These are phyloP conservation scores for Glycine latifolia DNA, from an alignment of 306 rosid genomes.

Conservation along the genomic window DNA sequence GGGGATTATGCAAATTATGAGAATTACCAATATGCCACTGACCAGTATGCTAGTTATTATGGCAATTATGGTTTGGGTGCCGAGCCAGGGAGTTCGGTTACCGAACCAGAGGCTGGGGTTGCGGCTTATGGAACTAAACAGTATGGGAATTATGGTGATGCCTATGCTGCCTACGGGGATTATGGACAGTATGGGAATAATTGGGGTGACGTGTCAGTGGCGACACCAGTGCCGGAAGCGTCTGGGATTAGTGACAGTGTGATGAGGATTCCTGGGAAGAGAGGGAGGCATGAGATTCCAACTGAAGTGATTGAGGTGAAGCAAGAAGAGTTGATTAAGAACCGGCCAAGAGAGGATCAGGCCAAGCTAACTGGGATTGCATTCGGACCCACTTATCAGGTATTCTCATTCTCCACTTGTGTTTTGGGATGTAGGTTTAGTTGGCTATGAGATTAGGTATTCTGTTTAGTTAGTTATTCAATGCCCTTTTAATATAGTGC, in stretches of 20 bases:
- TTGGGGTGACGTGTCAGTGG: slow-evolving; percentile 53
- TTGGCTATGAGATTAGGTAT: slow-evolving; percentile 9
- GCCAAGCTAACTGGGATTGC: slow-evolving; percentile 84
- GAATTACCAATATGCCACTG: slow-evolving; percentile 50
- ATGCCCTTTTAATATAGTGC: not conserved
- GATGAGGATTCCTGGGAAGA: slow-evolving; percentile 63
- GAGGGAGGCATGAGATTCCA: slow-evolving; percentile 79
- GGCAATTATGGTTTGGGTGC: slow-evolving; percentile 52
- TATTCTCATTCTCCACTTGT: slow-evolving; percentile 37
- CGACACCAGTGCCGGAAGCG: slow-evolving; percentile 17
- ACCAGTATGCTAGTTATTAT: slow-evolving; percentile 57
- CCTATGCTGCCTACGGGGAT: slow-evolving; percentile 53
- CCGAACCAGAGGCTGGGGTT: slow-evolving; percentile 54
- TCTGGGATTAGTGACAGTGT: slow-evolving; percentile 46
- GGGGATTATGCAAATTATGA: slow-evolving; percentile 42
- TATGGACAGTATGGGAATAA: slow-evolving; percentile 56
- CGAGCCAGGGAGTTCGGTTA: slow-evolving; percentile 46
- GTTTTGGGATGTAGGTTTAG: slow-evolving; percentile 27
- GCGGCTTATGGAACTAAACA: slow-evolving; percentile 43
- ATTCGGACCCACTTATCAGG: slow-evolving; percentile 94
- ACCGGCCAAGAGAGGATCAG: slow-evolving; percentile 93
- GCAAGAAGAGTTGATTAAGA: slow-evolving; percentile 94
- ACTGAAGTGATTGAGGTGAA: slow-evolving; percentile 82
- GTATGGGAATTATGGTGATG: slow-evolving; percentile 38
- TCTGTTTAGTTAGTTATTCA: not conserved